These are phyloP conservation scores for Dothideomycetes sp. DNA, from an alignment of 2,329 filamentous ascomycete species.

Conservation along the genomic window DNA sequence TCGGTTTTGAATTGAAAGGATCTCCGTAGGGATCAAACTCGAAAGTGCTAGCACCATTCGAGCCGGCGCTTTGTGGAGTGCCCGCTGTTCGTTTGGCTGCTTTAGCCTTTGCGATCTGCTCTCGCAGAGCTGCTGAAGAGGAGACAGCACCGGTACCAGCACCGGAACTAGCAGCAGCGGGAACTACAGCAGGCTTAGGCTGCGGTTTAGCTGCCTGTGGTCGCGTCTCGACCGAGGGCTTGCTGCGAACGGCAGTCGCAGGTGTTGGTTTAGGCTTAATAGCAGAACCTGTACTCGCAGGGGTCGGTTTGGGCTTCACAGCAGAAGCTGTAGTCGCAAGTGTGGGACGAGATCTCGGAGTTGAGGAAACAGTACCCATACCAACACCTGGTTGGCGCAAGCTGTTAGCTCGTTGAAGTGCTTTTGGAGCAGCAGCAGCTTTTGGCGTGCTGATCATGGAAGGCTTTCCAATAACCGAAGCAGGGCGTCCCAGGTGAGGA, in stretches of 20 bases:
- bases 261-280: constrained; percentile 4
- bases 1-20: constrained; percentile 61
- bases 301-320: constrained; percentile 1
- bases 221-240: background rate
- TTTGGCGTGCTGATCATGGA: constrained; percentile 15
- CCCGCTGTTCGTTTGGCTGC: constrained; percentile 44
- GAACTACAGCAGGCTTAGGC: too few relatives aligned
- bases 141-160: too few relatives aligned
- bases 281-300: background rate
- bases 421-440: constrained; percentile 15
- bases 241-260: background rate
- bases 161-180: too few relatives aligned
- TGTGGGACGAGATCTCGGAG: constrained; percentile 5
- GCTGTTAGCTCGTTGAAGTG: constrained; percentile 8
- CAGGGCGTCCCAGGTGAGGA: background rate
- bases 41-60: constrained; percentile 33
- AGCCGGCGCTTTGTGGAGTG: constrained; percentile 6
- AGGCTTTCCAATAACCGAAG: constrained; percentile 6
- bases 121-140: constrained; percentile 71
- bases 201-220: constrained; percentile 3
- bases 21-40: constrained; percentile 54
- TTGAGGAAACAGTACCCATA: background rate
- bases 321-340: constrained; percentile 2
- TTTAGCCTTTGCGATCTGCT: constrained; percentile 89
- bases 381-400: constrained; percentile 3